Percentiles rank a stretch among this genome's conserved stretches.
Conservation (phyloP, 768 basidiomycete species). For the Lactifluus pinguis region DNA sequence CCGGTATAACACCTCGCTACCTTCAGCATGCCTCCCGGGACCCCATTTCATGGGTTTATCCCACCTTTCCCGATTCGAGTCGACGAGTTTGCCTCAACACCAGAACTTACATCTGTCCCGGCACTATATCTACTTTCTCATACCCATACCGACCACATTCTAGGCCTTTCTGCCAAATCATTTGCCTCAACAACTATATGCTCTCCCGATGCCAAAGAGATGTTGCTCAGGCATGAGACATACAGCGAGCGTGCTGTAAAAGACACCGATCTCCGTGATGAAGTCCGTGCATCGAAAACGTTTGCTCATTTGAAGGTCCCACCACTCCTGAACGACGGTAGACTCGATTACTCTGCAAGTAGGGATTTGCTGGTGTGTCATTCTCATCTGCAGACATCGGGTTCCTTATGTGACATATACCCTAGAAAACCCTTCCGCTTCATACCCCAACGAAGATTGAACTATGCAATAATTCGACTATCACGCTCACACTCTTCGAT, state of each 20-base stretch:
- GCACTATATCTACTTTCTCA: slow-evolving; percentile 75
- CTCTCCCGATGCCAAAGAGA: slow-evolving; percentile 76
- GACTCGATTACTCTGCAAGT: slow-evolving; percentile 39
- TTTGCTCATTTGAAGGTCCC: slow-evolving; percentile 61
- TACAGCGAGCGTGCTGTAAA: slow-evolving; percentile 53
- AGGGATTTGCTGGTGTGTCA: slow-evolving; percentile 59
- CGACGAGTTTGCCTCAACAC: slow-evolving; percentile 59
- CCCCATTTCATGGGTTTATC: slow-evolving; percentile 69
- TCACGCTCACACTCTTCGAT: slow-evolving; percentile 73
- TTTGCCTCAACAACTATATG: slow-evolving; percentile 70
- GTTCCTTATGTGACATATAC: background rate
- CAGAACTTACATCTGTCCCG: slow-evolving; percentile 30
- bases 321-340: slow-evolving; percentile 38
- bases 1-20: too few species aligned
- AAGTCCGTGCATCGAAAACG: slow-evolving; percentile 39
- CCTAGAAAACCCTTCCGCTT: slow-evolving; percentile 48
- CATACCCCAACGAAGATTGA: slow-evolving; percentile 57
- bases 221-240: slow-evolving; percentile 73
- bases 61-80: slow-evolving; percentile 77
- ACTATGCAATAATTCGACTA: slow-evolving; percentile 44
- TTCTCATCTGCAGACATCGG: too few species aligned
- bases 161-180: slow-evolving; percentile 63
- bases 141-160: slow-evolving; percentile 83
- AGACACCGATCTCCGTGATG: slow-evolving; percentile 40
- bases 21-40: slow-evolving; percentile 57